phyloP scores from a whole-genome alignment of 257 asterid genomes.

The Ophiorrhiza pumila region DNA sequence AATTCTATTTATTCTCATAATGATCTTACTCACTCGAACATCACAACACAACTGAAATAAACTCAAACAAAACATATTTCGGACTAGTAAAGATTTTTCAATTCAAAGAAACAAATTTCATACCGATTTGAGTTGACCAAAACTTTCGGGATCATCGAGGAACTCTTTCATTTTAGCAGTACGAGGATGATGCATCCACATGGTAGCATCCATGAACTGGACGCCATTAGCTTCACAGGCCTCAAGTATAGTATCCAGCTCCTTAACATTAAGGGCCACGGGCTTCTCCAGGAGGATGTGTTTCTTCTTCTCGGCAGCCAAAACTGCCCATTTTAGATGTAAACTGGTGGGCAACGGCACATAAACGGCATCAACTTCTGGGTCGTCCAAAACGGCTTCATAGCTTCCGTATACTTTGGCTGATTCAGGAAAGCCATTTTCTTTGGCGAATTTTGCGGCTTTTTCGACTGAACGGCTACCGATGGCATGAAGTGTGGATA shows the following conservation, averaged over 20 bases:
- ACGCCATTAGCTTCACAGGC: constrained; percentile 75
- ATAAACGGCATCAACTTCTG: constrained; percentile 70
- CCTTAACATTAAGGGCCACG: constrained; percentile 50
- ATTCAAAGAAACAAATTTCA: too few relatives aligned
- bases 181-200: constrained; percentile 90
- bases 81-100: too few relatives aligned
- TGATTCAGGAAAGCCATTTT: constrained; percentile 45
- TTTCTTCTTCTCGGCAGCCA: constrained; percentile 68
- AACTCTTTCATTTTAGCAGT: constrained; percentile 64
- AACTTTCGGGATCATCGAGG: constrained; percentile 36
- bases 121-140: constrained; percentile 73
- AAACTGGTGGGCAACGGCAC: constrained; percentile 67
- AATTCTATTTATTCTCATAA: too few relatives aligned
- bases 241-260: constrained; percentile 55
- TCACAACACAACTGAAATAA: too few relatives aligned
- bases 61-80: too few relatives aligned
- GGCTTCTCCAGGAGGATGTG: constrained; percentile 76
- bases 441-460: constrained; percentile 53
- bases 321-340: constrained; percentile 68
- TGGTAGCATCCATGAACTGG: constrained; percentile 80
- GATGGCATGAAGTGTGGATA: constrained; percentile 50
- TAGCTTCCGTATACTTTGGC: constrained; percentile 62
- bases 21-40: too few relatives aligned
- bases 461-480: constrained; percentile 67
- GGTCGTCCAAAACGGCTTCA: constrained; percentile 57